A percentile compares a stretch with the other conserved stretches of the same genome.
Conservation (phyloP, 495 filamentous ascomycete genomes). For the Aspergillus heteromorphus region DNA sequence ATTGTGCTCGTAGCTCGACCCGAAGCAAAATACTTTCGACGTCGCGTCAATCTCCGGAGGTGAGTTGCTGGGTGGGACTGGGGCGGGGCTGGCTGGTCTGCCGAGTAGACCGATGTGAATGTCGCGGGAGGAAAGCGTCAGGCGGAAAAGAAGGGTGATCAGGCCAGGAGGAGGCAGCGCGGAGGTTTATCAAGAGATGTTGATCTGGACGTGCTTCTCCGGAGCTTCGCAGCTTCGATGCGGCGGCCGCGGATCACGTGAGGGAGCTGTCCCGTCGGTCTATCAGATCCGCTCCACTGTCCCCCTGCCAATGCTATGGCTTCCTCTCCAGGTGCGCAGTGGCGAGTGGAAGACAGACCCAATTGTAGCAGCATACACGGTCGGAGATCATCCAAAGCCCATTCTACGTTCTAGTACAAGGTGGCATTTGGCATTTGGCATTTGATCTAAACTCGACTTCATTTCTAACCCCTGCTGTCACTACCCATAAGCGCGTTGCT, state of each 20-base stretch:
- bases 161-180: background rate
- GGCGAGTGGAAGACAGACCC: too few species aligned
- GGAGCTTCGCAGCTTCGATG: background rate
- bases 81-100: background rate
- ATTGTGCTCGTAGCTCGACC: background rate
- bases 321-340: background rate
- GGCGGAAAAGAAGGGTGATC: background rate
- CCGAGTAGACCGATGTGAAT: background rate
- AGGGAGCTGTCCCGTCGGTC: background rate
- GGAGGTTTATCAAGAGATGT: background rate
- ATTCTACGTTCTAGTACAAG: background rate
- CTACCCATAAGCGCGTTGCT: background rate
- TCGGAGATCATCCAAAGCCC: too few species aligned
- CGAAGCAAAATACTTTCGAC: background rate
- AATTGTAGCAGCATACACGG: too few species aligned
- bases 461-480: background rate
- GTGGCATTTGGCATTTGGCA: background rate
- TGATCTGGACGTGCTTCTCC: background rate
- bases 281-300: conserved; percentile 1
- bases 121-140: background rate
- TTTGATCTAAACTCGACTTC: background rate
- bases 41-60: background rate
- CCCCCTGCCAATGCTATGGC: background rate
- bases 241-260: background rate
- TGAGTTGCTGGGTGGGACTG: background rate